Conservation (phyloP, 1,139 yeast species). For the Taphrina wiesneri region DNA sequence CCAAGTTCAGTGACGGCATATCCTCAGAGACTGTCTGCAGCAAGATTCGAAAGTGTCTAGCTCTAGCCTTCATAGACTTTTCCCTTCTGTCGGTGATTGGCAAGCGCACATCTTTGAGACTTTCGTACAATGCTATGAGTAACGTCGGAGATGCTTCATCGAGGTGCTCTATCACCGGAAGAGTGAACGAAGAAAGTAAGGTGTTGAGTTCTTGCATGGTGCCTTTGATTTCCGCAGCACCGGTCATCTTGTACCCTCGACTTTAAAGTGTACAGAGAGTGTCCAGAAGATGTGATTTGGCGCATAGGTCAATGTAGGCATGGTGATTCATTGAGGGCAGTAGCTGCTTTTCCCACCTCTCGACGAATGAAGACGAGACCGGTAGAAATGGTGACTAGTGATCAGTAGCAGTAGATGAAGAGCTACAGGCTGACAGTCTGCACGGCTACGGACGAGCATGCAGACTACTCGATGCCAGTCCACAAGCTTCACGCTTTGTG, state of each 20-base stretch:
- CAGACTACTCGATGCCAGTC: too few species aligned
- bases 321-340: too few species aligned
- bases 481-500: too few species aligned
- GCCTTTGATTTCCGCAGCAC: neutral
- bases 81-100: neutral
- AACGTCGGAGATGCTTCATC: slow-evolving; percentile 18
- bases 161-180: slow-evolving; percentile 5
- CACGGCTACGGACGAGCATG: too few species aligned
- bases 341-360: too few species aligned
- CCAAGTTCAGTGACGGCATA: neutral
- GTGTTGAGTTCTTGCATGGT: neutral
- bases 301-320: too few species aligned
- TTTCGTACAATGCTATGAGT: slow-evolving; percentile 20
- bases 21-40: neutral
- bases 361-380: too few species aligned
- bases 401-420: too few species aligned
- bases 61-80: neutral
- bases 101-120: slow-evolving; percentile 7
- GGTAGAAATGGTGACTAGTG: too few species aligned
- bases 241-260: neutral
- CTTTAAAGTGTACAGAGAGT: neutral
- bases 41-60: neutral
- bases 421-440: too few species aligned
- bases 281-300: too few species aligned
- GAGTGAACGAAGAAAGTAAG: neutral